Percentiles rank a stretch among this genome's conserved stretches.
These are phyloP conservation scores for Colletotrichum brevisporum DNA, from an alignment of 2,329 filamentous ascomycete species.

Conservation along the genomic window DNA sequence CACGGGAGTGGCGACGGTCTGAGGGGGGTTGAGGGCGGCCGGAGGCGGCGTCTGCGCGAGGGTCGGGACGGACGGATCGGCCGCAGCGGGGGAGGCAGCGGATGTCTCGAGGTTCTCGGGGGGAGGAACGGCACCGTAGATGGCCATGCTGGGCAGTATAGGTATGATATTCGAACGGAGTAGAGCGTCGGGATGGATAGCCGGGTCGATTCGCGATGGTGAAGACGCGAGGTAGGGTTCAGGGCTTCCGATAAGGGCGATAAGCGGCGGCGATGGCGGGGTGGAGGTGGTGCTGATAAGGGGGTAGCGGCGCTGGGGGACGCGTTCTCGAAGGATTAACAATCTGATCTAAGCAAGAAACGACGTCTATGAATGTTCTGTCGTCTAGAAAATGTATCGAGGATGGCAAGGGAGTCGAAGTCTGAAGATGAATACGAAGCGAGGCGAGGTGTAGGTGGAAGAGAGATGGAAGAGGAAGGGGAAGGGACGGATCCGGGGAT, in stretches of 20 bases:
- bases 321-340: neutral
- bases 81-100: slow-evolving; percentile 37
- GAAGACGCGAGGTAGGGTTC: slow-evolving; percentile 30
- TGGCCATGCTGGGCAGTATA: slow-evolving; percentile 57
- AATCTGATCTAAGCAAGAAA: neutral
- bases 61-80: slow-evolving; percentile 43
- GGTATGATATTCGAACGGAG: neutral
- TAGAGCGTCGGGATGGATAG: neutral
- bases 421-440: too few relatives aligned
- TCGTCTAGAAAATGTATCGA: too few relatives aligned
- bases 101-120: slow-evolving; percentile 51
- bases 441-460: too few relatives aligned
- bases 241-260: slow-evolving; percentile 37
- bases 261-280: slow-evolving; percentile 31
- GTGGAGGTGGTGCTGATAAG: slow-evolving; percentile 23
- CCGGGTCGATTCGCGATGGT: neutral
- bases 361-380: too few relatives aligned
- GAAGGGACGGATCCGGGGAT: too few relatives aligned
- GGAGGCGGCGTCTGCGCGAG: slow-evolving; percentile 33
- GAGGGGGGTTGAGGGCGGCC: slow-evolving; percentile 42
- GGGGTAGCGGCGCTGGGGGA: neutral
- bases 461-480: too few relatives aligned
- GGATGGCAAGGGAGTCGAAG: too few relatives aligned
- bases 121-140: slow-evolving; percentile 67
- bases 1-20: slow-evolving; percentile 52